A percentile compares a stretch with the other conserved stretches of the same genome.
These are phyloP conservation scores for Umbelopsis sp. DNA, from an alignment of 192 early-diverging fungal species.

Conservation along the genomic window DNA sequence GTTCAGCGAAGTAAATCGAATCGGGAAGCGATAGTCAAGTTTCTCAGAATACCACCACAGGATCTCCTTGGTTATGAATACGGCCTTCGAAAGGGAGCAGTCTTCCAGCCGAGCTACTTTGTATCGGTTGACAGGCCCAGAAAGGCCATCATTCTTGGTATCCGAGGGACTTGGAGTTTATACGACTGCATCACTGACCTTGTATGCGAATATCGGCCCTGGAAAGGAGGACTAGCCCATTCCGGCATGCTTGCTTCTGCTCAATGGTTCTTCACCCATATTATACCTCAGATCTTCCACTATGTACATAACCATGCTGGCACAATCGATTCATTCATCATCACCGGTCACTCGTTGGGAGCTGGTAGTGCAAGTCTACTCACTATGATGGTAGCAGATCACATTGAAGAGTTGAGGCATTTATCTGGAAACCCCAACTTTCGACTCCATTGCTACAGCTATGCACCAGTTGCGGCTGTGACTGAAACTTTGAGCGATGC, in stretches of 20 bases:
- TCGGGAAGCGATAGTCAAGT: constrained; percentile 63
- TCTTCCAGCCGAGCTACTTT: constrained; percentile 77
- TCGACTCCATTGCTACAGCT: constrained; percentile 48
- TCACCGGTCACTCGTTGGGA: constrained; percentile 71
- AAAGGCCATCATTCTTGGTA: constrained; percentile 65
- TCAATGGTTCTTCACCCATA: constrained; percentile 64
- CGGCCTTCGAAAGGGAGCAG: constrained; percentile 56
- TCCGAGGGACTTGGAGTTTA: constrained; percentile 75
- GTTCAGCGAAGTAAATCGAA: constrained; percentile 68
- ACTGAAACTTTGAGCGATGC: constrained; percentile 53
- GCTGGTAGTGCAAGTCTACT: constrained; percentile 66
- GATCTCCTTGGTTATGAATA: constrained; percentile 76
- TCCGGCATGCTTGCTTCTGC: constrained; percentile 74
- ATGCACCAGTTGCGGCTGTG: constrained; percentile 60
- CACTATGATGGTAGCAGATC: constrained; percentile 64
- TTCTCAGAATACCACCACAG: constrained; percentile 61
- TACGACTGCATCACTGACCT: constrained; percentile 78
- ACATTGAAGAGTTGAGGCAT: constrained; percentile 37
- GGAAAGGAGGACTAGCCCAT: constrained; percentile 80
- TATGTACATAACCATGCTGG: constrained; percentile 41
- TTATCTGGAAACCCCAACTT: constrained; percentile 46
- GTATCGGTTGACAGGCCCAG: constrained; percentile 64
- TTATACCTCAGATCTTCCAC: constrained; percentile 58
- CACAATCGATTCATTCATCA: constrained; percentile 47
- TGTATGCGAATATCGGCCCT: constrained; percentile 77